phyloP scores from a whole-genome alignment of 352 stramenopile species.

The Pythium rishiriense region DNA sequence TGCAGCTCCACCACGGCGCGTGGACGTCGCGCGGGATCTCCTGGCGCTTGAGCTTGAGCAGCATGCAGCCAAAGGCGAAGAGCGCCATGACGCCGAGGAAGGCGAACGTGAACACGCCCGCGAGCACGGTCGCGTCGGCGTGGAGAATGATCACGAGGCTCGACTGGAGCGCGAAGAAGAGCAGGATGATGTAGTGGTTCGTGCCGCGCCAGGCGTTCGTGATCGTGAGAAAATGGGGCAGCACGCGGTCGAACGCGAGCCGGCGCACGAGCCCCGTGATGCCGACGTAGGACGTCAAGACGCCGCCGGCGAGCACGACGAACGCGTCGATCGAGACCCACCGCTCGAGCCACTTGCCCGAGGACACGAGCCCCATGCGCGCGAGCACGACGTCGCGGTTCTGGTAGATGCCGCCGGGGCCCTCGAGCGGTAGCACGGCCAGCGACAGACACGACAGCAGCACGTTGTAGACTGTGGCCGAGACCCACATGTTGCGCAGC shows the following conservation, averaged over 20 bases:
- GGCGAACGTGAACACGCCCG: conserved; percentile 91
- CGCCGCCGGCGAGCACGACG: conserved; percentile 68
- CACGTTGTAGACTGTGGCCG: conserved; percentile 79
- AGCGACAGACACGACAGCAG: conserved; percentile 65
- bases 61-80: conserved; percentile 90
- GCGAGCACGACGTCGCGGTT: conserved; percentile 62
- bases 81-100: conserved; percentile 92
- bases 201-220: conserved; percentile 55
- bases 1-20: conserved; percentile 81
- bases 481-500: conserved; percentile 69
- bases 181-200: conserved; percentile 67
- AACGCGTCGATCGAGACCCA: conserved; percentile 75
- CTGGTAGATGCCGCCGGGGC: conserved; percentile 39
- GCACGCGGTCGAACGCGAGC: conserved; percentile 60
- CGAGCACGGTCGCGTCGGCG: conserved; percentile 74
- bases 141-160: conserved; percentile 61
- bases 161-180: conserved; percentile 52
- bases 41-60: conserved; percentile 92
- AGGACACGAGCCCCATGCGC: conserved; percentile 44
- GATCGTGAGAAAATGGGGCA: conserved; percentile 41
- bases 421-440: conserved; percentile 55
- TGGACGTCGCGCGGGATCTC: conserved; percentile 87
- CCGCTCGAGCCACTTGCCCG: conserved; percentile 42
- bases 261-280: conserved; percentile 68
- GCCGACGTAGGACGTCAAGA: conserved; percentile 81